A percentile compares a stretch with the other conserved stretches of the same genome.
These are phyloP conservation scores for Geoglossum cookeanum DNA, from an alignment of 2,329 filamentous ascomycete genomes.

Conservation along the genomic window DNA sequence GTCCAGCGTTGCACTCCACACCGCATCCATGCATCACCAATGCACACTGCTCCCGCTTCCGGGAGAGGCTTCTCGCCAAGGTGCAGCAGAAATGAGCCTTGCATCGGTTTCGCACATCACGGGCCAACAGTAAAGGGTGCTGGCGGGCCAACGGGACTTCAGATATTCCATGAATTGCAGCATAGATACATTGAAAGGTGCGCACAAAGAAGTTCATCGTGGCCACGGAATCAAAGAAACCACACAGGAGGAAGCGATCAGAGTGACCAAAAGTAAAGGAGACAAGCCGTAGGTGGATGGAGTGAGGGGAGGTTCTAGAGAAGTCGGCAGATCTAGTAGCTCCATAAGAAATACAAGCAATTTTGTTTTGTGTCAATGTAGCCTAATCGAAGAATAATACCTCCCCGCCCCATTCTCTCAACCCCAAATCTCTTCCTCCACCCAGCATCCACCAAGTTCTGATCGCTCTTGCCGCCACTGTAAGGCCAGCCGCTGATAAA, in stretches of 20 bases:
- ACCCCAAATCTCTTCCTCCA: background rate
- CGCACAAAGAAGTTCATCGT: slow-evolving; percentile 1
- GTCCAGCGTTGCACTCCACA: background rate
- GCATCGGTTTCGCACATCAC: background rate
- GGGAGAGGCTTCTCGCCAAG: background rate
- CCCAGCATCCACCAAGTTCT: background rate
- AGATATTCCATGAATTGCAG: background rate
- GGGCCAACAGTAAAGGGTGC: background rate
- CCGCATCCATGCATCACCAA: background rate
- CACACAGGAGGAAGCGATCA: background rate
- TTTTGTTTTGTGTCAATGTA: slow-evolving; percentile 1
- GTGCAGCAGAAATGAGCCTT: background rate
- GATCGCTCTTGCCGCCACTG: background rate
- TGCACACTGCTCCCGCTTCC: background rate
- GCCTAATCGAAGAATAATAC: background rate
- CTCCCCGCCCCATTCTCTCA: background rate
- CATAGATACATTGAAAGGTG: background rate
- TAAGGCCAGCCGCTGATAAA: background rate
- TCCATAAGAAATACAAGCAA: slow-evolving; percentile 2
- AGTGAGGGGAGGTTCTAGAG: background rate
- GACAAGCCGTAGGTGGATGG: background rate
- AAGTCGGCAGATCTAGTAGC: slow-evolving; percentile 1
- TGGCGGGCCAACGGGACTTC: background rate
- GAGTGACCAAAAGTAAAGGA: background rate
- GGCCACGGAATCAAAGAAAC: background rate